These are phyloP conservation scores for Pythium phragmitis DNA, from an alignment of 352 stramenopile genomes.

Conservation along the genomic window DNA sequence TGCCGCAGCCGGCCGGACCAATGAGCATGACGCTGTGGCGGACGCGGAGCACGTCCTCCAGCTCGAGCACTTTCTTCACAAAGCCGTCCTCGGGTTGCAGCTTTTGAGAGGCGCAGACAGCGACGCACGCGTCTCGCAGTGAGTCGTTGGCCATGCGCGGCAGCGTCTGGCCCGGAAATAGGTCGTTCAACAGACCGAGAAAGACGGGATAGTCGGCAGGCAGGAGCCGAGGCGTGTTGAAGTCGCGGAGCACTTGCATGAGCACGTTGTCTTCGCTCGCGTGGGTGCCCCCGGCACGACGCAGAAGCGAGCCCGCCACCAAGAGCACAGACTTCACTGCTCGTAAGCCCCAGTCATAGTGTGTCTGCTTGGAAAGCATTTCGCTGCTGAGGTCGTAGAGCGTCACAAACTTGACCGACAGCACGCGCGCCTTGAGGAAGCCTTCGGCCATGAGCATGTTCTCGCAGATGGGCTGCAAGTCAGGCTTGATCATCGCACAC, in stretches of 20 bases:
- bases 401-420: slow-evolving; percentile 91
- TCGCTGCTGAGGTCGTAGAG: slow-evolving; percentile 88
- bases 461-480: slow-evolving; percentile 91
- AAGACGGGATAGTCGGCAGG: slow-evolving; percentile 93
- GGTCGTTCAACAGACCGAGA: slow-evolving; percentile 90
- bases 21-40: slow-evolving; percentile 97
- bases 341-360: slow-evolving; percentile 95
- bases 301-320: slow-evolving; percentile 92
- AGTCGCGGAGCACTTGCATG: slow-evolving; percentile 95
- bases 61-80: slow-evolving; percentile 95
- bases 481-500: slow-evolving; percentile 92
- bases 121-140: slow-evolving; percentile 43
- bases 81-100: slow-evolving; percentile 95
- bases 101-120: slow-evolving; percentile 58
- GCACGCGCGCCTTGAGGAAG: slow-evolving; percentile 79
- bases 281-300: slow-evolving; percentile 43
- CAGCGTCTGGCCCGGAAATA: slow-evolving; percentile 83
- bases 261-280: slow-evolving; percentile 90
- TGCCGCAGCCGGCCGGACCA: slow-evolving; percentile 92
- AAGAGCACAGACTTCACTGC: slow-evolving; percentile 96
- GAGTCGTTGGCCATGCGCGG: slow-evolving; percentile 40
- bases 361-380: slow-evolving; percentile 83
- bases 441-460: slow-evolving; percentile 96
- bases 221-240: slow-evolving; percentile 95
- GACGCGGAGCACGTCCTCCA: slow-evolving; percentile 93